A percentile compares a stretch with the other conserved stretches of the same genome.
phyloP scores from a whole-genome alignment of 2,329 filamentous ascomycete genomes.

The Hypoxylon sp. region DNA sequence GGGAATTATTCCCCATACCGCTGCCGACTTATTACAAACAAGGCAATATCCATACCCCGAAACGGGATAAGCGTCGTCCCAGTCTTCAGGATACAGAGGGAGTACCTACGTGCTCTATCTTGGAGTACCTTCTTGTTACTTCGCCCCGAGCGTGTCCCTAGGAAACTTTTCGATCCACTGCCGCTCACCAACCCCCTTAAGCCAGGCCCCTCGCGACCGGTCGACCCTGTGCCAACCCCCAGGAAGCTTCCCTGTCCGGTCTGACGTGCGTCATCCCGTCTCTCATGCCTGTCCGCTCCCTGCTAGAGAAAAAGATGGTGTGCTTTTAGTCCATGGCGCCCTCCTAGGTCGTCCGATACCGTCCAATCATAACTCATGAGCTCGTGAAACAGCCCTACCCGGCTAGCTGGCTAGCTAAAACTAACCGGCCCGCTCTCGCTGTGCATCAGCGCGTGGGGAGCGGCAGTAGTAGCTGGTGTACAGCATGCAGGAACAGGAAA shows the following conservation, averaged over 20 bases:
- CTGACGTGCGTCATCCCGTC: constrained; percentile 41
- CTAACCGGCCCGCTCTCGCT: constrained; percentile 39
- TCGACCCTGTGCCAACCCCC: constrained; percentile 38
- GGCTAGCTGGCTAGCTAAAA: constrained; percentile 35
- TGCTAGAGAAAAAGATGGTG: constrained; percentile 50
- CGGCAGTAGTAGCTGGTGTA: constrained; percentile 19
- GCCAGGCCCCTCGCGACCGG: constrained; percentile 33
- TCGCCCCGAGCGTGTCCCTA: constrained; percentile 47
- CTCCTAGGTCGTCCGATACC: constrained; percentile 46
- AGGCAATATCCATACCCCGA: constrained; percentile 49
- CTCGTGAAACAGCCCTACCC: constrained; percentile 54
- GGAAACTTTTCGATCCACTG: constrained; percentile 24
- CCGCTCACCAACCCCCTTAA: constrained; percentile 28
- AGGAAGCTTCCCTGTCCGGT: constrained; percentile 41
- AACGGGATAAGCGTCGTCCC: constrained; percentile 48
- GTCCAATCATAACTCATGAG: constrained; percentile 65
- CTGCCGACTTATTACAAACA: constrained; percentile 45
- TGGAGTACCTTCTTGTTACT: constrained; percentile 39
- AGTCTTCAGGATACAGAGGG: constrained; percentile 31
- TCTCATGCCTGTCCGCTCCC: constrained; percentile 40
- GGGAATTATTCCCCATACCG: constrained; percentile 32
- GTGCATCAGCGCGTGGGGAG: constrained; percentile 42
- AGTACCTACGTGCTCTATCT: constrained; percentile 40
- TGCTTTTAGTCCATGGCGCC: constrained; percentile 54
- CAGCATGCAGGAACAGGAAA: constrained; percentile 48